Percentiles rank a stretch among this genome's conserved stretches.
These are phyloP conservation scores for Pseudopithomyces maydicus DNA, from an alignment of 2,329 filamentous ascomycete species.

Conservation along the genomic window DNA sequence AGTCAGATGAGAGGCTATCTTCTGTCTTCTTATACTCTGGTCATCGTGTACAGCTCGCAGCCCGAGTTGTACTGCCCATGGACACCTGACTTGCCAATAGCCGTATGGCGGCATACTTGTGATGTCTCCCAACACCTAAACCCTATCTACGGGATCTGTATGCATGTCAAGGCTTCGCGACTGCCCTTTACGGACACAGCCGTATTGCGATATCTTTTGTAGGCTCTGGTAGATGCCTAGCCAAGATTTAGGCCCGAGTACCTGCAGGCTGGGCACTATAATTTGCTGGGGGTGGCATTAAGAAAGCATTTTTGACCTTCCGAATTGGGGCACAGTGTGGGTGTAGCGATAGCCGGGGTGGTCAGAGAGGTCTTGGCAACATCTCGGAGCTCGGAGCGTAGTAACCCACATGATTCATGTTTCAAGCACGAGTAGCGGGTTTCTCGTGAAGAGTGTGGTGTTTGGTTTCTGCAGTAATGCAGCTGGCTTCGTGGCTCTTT, in stretches of 20 bases:
- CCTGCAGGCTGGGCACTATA: slow-evolving; percentile 13
- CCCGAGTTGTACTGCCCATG: not conserved
- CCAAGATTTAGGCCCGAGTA: slow-evolving; percentile 3
- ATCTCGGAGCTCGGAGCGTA: not conserved
- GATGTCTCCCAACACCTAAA: not conserved
- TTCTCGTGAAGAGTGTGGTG: not conserved
- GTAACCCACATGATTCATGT: not conserved
- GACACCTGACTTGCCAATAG: not conserved
- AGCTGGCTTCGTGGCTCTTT: no score
- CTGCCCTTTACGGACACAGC: slow-evolving; percentile 9
- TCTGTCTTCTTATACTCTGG: not conserved
- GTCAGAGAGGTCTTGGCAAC: not conserved
- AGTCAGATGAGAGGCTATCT: not conserved
- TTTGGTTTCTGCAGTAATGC: not conserved
- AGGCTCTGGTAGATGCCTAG: slow-evolving; percentile 4
- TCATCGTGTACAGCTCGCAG: not conserved
- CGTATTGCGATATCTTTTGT: not conserved
- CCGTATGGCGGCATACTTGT: not conserved
- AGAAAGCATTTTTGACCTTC: slow-evolving; percentile 7
- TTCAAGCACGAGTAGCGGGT: no score
- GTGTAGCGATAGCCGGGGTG: not conserved
- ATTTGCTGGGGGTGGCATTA: not conserved
- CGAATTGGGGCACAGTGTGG: slow-evolving; percentile 2
- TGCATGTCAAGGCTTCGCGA: not conserved
- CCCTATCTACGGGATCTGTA: not conserved